Conservation (phyloP, 179 eudicot species). For the Spergularia azorica region DNA sequence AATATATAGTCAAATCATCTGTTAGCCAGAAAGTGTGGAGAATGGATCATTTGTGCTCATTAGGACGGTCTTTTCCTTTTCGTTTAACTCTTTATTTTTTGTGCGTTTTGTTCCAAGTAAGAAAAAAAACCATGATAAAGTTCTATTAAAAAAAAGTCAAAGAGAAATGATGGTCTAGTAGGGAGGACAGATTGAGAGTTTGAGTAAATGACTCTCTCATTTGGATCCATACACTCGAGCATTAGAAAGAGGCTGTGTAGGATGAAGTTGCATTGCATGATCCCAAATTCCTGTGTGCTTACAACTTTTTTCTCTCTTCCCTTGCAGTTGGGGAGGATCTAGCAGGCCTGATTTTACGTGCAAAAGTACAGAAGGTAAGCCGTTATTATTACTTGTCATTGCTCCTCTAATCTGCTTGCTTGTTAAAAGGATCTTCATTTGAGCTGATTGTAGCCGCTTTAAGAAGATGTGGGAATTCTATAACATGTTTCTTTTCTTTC, state of each 20-base stretch:
- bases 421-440: not conserved
- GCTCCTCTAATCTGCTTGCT: not conserved
- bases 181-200: too few species aligned
- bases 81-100: too few species aligned
- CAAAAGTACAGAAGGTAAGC: conserved; percentile 93
- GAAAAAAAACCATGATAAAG: too few species aligned
- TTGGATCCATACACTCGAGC: not conserved
- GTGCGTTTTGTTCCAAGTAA: too few species aligned
- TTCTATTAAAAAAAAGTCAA: too few species aligned
- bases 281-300: not conserved
- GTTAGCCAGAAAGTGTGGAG: too few species aligned
- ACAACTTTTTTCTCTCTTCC: conserved; percentile 9
- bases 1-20: not conserved
- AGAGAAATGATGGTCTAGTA: too few species aligned
- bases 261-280: not conserved
- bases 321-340: conserved; percentile 98
- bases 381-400: not conserved
- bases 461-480: not conserved
- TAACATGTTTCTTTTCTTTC: not conserved
- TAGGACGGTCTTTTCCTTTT: not conserved
- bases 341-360: conserved; percentile 98
- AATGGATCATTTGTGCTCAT: not conserved
- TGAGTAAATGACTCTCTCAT: not conserved
- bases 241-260: not conserved
- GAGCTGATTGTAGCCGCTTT: not conserved